A percentile compares a stretch with the other conserved stretches of the same genome.
These are phyloP conservation scores for Phaeoacremonium minimum DNA, from an alignment of 2,329 filamentous ascomycete genomes.

Conservation along the genomic window DNA sequence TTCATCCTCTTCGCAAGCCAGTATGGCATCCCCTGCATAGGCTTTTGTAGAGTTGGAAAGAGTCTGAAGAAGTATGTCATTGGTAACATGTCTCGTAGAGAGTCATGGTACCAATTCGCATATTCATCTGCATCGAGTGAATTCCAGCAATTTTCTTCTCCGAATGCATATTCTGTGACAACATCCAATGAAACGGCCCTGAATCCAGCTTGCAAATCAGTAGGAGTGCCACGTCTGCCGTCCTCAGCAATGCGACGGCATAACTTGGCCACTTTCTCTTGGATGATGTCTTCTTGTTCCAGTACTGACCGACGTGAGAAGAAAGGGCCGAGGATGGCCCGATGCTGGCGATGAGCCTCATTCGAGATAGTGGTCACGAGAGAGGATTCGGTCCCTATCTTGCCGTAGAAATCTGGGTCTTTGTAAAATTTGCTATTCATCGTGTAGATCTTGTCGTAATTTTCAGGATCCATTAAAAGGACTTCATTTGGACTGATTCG, in stretches of 20 bases:
- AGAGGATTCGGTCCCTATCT: conserved; percentile 6
- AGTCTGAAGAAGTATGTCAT: not conserved
- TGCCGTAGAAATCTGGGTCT: conserved; percentile 10
- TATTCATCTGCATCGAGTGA: conserved; percentile 18
- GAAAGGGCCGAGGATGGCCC: conserved; percentile 16
- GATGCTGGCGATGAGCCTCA: conserved; percentile 12
- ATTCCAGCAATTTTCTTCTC: conserved; percentile 18
- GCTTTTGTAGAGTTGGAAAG: not conserved
- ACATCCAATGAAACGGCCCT: conserved; percentile 20
- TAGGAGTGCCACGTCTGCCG: conserved; percentile 9
- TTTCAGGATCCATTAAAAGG: conserved; percentile 17
- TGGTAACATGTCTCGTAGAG: conserved; percentile 14
- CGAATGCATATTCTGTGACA: conserved; percentile 22
- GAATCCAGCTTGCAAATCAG: conserved; percentile 18
- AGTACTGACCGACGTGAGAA: conserved; percentile 21
- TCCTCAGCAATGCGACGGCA: conserved; percentile 5
- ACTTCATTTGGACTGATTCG: conserved; percentile 21
- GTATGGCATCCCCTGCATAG: not conserved
- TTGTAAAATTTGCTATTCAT: conserved; percentile 13
- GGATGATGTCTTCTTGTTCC: conserved; percentile 18
- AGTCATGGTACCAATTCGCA: conserved; percentile 17
- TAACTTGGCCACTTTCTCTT: not conserved
- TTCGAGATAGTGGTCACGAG: conserved; percentile 12
- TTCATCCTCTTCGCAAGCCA: not conserved
- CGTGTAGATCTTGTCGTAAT: conserved; percentile 17